Conservation (phyloP, 306 rosid species). For the Vigna trinervia region DNA sequence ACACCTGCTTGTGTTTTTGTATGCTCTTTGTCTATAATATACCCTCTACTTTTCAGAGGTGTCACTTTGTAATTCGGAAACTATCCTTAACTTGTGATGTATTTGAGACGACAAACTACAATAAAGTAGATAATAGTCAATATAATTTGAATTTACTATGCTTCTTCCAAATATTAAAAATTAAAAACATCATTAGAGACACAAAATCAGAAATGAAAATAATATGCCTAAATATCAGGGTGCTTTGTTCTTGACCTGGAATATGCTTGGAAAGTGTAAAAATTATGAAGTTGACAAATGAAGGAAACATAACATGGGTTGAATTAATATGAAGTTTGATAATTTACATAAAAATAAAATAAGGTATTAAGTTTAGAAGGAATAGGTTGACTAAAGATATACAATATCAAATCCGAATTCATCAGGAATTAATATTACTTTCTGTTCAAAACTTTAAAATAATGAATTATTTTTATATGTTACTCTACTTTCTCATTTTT, state of each 20-base stretch:
- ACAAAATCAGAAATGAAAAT: not conserved
- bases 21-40: not conserved
- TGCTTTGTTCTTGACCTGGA: not conserved
- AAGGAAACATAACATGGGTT: no score
- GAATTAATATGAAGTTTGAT: no score
- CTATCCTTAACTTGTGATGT: conserved; percentile 61
- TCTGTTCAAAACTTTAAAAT: rapidly evolving
- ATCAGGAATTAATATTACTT: no score
- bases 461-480: no score
- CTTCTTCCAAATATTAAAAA: not conserved
- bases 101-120: conserved; percentile 67
- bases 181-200: not conserved
- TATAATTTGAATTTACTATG: not conserved
- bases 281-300: no score
- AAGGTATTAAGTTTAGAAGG: no score
- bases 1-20: not conserved
- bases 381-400: no score
- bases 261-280: no score
- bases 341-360: no score
- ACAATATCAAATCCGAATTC: no score
- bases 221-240: not conserved
- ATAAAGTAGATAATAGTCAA: conserved; percentile 17
- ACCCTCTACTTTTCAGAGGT: conserved; percentile 27
- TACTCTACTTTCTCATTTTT: no score
- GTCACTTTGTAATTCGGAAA: conserved; percentile 66